Base-by-base conservation (phyloP, 2,329 filamentous ascomycete genomes). In the Aspergillus bombycis region DNA sequence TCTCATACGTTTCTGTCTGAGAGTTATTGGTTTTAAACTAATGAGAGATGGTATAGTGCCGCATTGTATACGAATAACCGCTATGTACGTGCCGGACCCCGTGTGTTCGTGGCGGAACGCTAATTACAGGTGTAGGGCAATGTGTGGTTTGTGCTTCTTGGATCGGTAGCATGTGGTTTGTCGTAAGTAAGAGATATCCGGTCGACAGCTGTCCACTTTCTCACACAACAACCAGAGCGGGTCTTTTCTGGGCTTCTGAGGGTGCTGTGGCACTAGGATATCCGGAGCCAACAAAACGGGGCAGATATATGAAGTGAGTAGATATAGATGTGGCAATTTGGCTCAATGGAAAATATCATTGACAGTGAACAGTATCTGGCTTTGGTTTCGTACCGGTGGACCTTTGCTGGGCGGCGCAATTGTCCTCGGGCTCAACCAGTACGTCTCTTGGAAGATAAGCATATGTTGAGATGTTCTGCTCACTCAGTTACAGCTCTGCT, bases 221-320 rank as follows among this genome's bases (percentile, higher is more conserved):
- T 28, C 32, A 57, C 14, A 41, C 21, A 11, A 52, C 50, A 30
- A 38, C 19, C 11, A 73, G 71, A 1, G 83, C 83, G 0, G 82
- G 82, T 1, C 72, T 84, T 1, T 84, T 85, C 72, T 85, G 83
- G 83, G 81, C 81, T 0, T 77, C 78, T 10, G 83, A 85, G 68
- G 83, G 82, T 14, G 82, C 83, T 0, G 78, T 85, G 5, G 82
- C 82, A 0, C 72, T 84, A 12, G 82, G 81, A 0, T 85, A 85
- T 54, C 72, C 83, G 0, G 83, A 84, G 63, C 77, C 79, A 1
- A 66, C 74, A 2, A 84, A 83, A 63, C 72, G 82, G 55, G 83
- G 82, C 2, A 76, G 73, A 45, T 84, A 83, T 61, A 78, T 83
- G 72, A 81, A 80, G 71, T 71, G 21, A 55, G 70, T 10, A 32